Evolutionary conservation across 805 yeast species (phyloP), one percentile per base, ranked within the genome.

Genomic region (Zygosaccharomyces bailii): DNA sequence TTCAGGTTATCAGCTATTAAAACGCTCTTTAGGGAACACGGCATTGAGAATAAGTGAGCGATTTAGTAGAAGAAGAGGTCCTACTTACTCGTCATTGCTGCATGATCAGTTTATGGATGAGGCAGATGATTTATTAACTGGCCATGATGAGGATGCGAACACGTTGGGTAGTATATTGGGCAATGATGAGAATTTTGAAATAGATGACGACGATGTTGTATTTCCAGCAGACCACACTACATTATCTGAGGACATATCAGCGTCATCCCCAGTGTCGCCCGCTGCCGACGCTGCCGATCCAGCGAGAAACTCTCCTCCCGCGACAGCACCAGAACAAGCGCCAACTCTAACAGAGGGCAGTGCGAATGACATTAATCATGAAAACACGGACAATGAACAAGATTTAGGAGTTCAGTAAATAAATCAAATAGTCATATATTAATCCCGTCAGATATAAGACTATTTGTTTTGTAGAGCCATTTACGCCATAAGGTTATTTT

Each of bases 101-200:
- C 57, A 60, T 37, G 68, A 61, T 36, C 65, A 61, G 43, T 61
- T 59, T 40, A 48, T 63, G 50, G 67, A 65, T 48, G 71, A 65
- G 27, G 67, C 67, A 2, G 68, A 65, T 44, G 68, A 63, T 40
- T 42, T 65, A 24, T 41, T 64, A 23, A 57, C 57, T 11, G 70
- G 69, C 5, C 67, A 65, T 41, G 78, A 73, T 42, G 77, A 71
- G 36, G 79, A 75, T 56, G 79, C 79, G 0, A 65, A 72, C 36
- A 77, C 73, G 43, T 62, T 75, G 27, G 70, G 72, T 37, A 66
- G 70, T 32, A 69, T 74, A 41, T 52, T 72, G 11, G 70, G 68
- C 40, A 55, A 57, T 21, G 66, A 61, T 16, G 56, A 53, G 11
- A 58, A 58, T 35, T 66, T 62, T 46, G 73, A 68, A 33, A 62